A percentile compares a stretch with the other conserved stretches of the same genome.
Conservation (phyloP, 805 yeast species). For the Helenozyma baotianmanensis region DNA sequence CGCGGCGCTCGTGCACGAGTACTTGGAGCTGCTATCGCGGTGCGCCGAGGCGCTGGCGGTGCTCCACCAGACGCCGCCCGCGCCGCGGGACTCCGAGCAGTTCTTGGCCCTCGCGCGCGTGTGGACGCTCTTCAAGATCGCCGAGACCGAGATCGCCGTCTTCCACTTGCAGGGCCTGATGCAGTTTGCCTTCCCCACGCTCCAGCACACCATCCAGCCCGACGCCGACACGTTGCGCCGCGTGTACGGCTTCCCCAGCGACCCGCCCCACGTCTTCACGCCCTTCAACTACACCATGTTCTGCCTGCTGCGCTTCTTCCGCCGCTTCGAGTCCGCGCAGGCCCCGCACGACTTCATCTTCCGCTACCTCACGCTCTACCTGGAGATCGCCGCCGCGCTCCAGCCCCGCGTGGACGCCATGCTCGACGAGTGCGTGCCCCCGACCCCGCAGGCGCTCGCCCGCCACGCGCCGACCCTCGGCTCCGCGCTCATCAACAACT, state of each 20-base stretch:
- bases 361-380: constrained; percentile 11
- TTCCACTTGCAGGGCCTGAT: constrained; percentile 5
- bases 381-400: constrained; percentile 5
- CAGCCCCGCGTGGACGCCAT: constrained; percentile 1
- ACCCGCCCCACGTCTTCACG: constrained; percentile 2
- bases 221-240: constrained; percentile 4
- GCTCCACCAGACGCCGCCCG: constrained; percentile 1
- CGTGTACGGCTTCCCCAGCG: constrained; percentile 2
- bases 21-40: constrained; percentile 4
- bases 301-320: constrained; percentile 7
- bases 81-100: constrained; percentile 3
- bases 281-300: constrained; percentile 4
- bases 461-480: constrained; percentile 4
- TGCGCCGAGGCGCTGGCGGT: constrained; percentile 5
- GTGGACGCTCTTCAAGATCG: constrained; percentile 10
- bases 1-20: constrained; percentile 1
- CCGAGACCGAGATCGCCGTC: constrained; percentile 11
- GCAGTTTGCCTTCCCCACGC: constrained; percentile 4
- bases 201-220: constrained; percentile 10
- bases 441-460: background rate
- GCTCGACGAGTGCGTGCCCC: background rate
- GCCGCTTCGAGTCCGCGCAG: constrained; percentile 8
- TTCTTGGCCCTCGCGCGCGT: constrained; percentile 13
- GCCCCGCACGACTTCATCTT: constrained; percentile 8
- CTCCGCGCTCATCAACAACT: constrained; percentile 6